These are phyloP conservation scores for Yamadazyma olivae DNA, from an alignment of 805 yeast species.

Conservation along the genomic window DNA sequence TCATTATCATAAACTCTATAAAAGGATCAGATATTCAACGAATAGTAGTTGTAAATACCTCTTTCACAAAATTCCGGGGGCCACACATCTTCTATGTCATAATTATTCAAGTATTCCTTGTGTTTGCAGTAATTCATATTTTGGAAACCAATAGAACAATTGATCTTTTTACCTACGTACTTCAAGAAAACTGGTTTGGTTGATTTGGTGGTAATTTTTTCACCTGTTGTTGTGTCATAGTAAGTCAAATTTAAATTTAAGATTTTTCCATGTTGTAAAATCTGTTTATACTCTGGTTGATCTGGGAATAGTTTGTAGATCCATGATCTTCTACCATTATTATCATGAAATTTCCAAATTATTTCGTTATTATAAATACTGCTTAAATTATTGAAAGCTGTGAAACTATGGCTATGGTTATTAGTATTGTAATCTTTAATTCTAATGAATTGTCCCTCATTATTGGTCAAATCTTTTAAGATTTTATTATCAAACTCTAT, in stretches of 20 bases:
- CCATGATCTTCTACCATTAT: slow-evolving; percentile 83
- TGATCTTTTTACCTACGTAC: slow-evolving; percentile 52
- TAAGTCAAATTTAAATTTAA: slow-evolving; percentile 42
- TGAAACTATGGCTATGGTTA: no score
- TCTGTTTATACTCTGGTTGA: slow-evolving; percentile 30
- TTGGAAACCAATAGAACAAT: slow-evolving; percentile 52
- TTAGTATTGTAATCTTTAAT: background rate
- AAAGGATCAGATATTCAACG: slow-evolving; percentile 44
- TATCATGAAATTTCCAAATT: slow-evolving; percentile 52
- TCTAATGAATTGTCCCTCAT: slow-evolving; percentile 33
- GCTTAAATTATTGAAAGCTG: background rate
- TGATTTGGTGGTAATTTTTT: slow-evolving; percentile 47
- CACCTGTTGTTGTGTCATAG: slow-evolving; percentile 64
- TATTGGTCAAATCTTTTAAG: slow-evolving; percentile 45
- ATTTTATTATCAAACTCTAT: slow-evolving; percentile 64
- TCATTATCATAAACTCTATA: no score
- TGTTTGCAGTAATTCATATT: slow-evolving; percentile 33
- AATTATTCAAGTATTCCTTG: slow-evolving; percentile 26
- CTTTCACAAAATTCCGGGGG: slow-evolving; percentile 51
- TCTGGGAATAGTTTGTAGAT: slow-evolving; percentile 45
- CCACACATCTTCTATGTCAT: slow-evolving; percentile 37
- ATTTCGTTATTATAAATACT: slow-evolving; percentile 6
- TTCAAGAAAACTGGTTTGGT: slow-evolving; percentile 49
- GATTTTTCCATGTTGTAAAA: slow-evolving; percentile 13
- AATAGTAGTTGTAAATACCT: slow-evolving; percentile 58